Conservation (phyloP, 1,139 yeast species). For the Yamadazyma blattariae region DNA sequence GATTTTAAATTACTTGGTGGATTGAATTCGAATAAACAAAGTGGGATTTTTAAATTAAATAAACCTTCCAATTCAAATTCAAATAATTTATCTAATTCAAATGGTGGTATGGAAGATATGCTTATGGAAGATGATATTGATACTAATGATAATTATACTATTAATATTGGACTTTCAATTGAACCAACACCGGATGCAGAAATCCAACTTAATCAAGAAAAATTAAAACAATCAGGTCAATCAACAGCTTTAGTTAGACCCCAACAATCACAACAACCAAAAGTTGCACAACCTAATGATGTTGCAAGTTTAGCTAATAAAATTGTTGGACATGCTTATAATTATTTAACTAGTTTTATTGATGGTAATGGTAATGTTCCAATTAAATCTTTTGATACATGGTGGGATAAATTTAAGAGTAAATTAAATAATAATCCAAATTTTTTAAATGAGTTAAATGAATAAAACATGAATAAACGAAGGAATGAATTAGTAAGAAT, state of each 20-base stretch:
- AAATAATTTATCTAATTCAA: slow-evolving; percentile 10
- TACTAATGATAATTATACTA: slow-evolving; percentile 22
- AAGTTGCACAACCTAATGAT: slow-evolving; percentile 16
- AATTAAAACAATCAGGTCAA: slow-evolving; percentile 21
- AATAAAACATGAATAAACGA: too few species aligned
- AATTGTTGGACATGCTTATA: slow-evolving; percentile 89
- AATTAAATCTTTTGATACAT: slow-evolving; percentile 82
- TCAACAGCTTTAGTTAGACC: slow-evolving; percentile 22
- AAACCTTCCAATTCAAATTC: slow-evolving; percentile 10
- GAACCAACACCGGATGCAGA: slow-evolving; percentile 71
- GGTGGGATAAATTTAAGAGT: slow-evolving; percentile 92
- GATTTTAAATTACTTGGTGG: slow-evolving; percentile 82
- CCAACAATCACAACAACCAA: slow-evolving; percentile 13
- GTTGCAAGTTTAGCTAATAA: slow-evolving; percentile 69
- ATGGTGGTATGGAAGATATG: slow-evolving; percentile 18
- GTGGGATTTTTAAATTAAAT: slow-evolving; percentile 85
- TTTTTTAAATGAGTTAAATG: slow-evolving; percentile 53
- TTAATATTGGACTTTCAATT: slow-evolving; percentile 83
- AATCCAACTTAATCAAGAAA: slow-evolving; percentile 23
- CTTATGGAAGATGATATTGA: slow-evolving; percentile 34
- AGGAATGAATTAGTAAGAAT: too few species aligned
- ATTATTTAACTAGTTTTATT: slow-evolving; percentile 80
- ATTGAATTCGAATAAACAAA: slow-evolving; percentile 72
- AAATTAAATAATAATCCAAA: slow-evolving; percentile 77
- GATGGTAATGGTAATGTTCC: slow-evolving; percentile 79